Percentiles rank a stretch among this genome's conserved stretches.
Conservation (phyloP, 148 eudicot species). For the Simmondsia chinensis region DNA sequence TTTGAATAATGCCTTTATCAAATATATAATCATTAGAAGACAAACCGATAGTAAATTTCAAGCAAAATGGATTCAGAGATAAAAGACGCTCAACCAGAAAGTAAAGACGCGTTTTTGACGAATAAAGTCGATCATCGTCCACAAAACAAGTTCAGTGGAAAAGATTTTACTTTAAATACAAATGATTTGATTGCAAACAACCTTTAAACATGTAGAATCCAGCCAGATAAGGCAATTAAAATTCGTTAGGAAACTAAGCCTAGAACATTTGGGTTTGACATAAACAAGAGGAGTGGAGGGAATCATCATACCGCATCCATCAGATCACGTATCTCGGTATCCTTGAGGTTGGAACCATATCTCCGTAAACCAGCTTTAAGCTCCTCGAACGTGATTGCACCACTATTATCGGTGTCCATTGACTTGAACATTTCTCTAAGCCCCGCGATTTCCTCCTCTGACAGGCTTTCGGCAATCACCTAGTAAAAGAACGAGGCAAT, state of each 20-base stretch:
- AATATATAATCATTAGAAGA: not conserved
- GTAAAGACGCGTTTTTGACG: too few relatives aligned
- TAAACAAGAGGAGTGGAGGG: too few relatives aligned
- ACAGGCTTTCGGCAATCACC: conserved; percentile 98
- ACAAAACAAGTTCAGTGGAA: too few relatives aligned
- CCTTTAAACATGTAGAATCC: too few relatives aligned
- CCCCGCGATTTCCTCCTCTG: conserved; percentile 98
- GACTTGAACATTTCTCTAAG: conserved; percentile 85
- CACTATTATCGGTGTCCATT: conserved; percentile 98
- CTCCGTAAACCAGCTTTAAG: conserved; percentile 89
- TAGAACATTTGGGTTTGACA: too few relatives aligned
- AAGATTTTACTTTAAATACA: too few relatives aligned
- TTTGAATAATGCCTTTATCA: not conserved
- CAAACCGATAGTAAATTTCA: not conserved
- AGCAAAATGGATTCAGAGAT: too few relatives aligned
- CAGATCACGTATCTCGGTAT: conserved; percentile 86
- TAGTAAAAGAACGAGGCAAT: conserved; percentile 21
- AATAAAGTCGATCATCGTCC: too few relatives aligned
- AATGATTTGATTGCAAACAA: too few relatives aligned
- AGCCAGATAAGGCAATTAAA: too few relatives aligned
- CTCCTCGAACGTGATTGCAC: conserved; percentile 95
- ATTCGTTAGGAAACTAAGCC: too few relatives aligned
- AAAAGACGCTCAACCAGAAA: too few relatives aligned
- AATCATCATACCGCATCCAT: conserved; percentile 97
- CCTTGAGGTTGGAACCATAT: conserved; percentile 95